A percentile compares a stretch with the other conserved stretches of the same genome.
Conservation (phyloP, 495 filamentous ascomycete genomes). For the Xylaria flabelliformis region DNA sequence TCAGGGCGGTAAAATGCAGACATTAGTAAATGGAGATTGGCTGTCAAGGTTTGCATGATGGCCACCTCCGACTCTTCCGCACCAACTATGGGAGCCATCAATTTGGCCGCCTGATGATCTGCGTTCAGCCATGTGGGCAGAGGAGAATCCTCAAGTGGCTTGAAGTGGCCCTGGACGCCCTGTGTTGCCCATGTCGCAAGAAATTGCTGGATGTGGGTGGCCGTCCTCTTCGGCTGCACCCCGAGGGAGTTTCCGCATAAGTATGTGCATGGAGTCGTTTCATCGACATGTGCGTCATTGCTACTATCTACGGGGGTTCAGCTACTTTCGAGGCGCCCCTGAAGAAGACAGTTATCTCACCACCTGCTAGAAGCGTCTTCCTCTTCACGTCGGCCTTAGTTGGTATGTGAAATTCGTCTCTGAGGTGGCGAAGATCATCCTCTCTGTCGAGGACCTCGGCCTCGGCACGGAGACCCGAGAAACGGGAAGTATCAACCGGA, state of each 20-base stretch:
- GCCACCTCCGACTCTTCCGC: slow-evolving; percentile 81
- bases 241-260: slow-evolving; percentile 97
- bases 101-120: slow-evolving; percentile 71
- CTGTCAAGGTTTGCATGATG: slow-evolving; percentile 91
- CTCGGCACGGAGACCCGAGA: slow-evolving; percentile 59
- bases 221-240: slow-evolving; percentile 78
- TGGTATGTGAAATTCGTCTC: slow-evolving; percentile 84
- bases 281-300: slow-evolving; percentile 34
- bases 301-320: slow-evolving; percentile 45
- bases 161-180: slow-evolving; percentile 94
- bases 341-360: slow-evolving; percentile 27
- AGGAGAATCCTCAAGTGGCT: slow-evolving; percentile 73
- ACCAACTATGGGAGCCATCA: slow-evolving; percentile 87
- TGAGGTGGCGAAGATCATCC: slow-evolving; percentile 71
- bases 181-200: slow-evolving; percentile 88
- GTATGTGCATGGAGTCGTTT: slow-evolving; percentile 67
- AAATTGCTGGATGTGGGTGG: slow-evolving; percentile 74
- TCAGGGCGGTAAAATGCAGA: slow-evolving; percentile 86
- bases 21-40: slow-evolving; percentile 90
- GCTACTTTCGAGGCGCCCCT: slow-evolving; percentile 19
- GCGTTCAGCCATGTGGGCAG: slow-evolving; percentile 82
- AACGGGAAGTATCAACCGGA: slow-evolving; percentile 34
- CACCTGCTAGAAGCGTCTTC: slow-evolving; percentile 55
- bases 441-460: slow-evolving; percentile 63
- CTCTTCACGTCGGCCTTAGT: slow-evolving; percentile 78